A percentile compares a stretch with the other conserved stretches of the same genome.
phyloP scores from a whole-genome alignment of 2,329 filamentous ascomycete genomes.

The Didymella pomorum region DNA sequence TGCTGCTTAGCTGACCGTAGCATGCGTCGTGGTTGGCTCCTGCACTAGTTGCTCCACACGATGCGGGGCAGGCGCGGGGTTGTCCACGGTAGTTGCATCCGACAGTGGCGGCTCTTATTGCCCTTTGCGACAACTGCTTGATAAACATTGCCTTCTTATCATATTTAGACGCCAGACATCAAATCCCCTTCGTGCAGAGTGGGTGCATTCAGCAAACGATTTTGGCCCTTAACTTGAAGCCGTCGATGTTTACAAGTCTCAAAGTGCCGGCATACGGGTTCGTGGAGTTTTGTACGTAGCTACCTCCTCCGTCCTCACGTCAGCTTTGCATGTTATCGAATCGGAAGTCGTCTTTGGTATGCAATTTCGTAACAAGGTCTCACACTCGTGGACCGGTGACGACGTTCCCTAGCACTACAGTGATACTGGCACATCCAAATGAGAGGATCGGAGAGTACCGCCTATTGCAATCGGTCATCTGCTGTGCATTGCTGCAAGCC shows the following conservation, averaged over 20 bases:
- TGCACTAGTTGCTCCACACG: not conserved
- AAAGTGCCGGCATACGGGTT: not conserved
- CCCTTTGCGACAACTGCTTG: not conserved
- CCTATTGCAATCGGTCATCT: not conserved
- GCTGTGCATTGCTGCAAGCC: not conserved
- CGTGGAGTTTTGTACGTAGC: not conserved
- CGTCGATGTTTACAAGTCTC: not conserved
- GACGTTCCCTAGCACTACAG: too few relatives aligned
- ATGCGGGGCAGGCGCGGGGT: slow-evolving; percentile 20
- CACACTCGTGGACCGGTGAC: not conserved
- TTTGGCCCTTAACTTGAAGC: not conserved
- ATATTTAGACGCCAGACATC: not conserved
- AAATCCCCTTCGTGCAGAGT: not conserved
- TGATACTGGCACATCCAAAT: too few relatives aligned
- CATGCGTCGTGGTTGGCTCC: slow-evolving; percentile 13
- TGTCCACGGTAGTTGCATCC: slow-evolving; percentile 10
- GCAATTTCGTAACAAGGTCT: not conserved
- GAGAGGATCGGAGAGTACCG: not conserved
- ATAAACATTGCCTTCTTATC: not conserved
- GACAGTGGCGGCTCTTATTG: slow-evolving; percentile 2
- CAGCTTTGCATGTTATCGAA: not conserved
- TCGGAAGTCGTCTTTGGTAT: not conserved
- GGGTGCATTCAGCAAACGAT: not conserved
- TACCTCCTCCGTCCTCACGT: not conserved
- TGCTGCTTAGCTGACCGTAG: slow-evolving; percentile 13